phyloP scores from a whole-genome alignment of 2,329 filamentous ascomycete species.

The Aspergillus fumigatus region DNA sequence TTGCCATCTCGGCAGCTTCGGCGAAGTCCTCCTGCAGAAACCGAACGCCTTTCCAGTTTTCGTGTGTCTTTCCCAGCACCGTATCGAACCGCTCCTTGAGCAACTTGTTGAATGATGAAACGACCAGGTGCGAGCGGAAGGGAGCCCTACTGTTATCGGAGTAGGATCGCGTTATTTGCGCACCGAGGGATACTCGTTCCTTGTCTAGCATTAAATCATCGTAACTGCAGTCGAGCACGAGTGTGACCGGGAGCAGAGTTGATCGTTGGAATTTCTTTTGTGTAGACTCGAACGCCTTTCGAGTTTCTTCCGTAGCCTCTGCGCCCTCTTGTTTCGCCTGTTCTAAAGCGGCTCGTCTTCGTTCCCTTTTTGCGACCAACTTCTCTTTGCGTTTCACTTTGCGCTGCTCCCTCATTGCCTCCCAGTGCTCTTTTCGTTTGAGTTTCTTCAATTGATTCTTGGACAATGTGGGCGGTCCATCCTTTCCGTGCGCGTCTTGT shows the following conservation, averaged over 20 bases:
- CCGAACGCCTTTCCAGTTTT: slow-evolving; percentile 71
- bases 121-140: slow-evolving; percentile 66
- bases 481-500: slow-evolving; percentile 1
- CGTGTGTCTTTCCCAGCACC: slow-evolving; percentile 65
- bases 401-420: slow-evolving; percentile 60
- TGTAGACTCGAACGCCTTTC: slow-evolving; percentile 21
- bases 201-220: slow-evolving; percentile 84
- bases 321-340: slow-evolving; percentile 28
- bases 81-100: slow-evolving; percentile 77
- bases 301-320: slow-evolving; percentile 21
- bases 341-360: slow-evolving; percentile 40
- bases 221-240: slow-evolving; percentile 89
- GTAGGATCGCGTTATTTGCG: slow-evolving; percentile 83
- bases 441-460: slow-evolving; percentile 85
- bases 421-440: slow-evolving; percentile 68
- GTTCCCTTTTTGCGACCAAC: slow-evolving; percentile 48
- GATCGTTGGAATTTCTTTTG: slow-evolving; percentile 31
- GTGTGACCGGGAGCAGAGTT: slow-evolving; percentile 65
- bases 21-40: slow-evolving; percentile 74
- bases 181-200: slow-evolving; percentile 75
- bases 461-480: slow-evolving; percentile 51
- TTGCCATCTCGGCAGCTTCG: slow-evolving; percentile 61
- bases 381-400: slow-evolving; percentile 58
- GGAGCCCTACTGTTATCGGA: slow-evolving; percentile 72
- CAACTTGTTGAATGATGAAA: slow-evolving; percentile 72